These are phyloP conservation scores for Gossypioides kirkii DNA, from an alignment of 345 rosid genomes.

Conservation along the genomic window DNA sequence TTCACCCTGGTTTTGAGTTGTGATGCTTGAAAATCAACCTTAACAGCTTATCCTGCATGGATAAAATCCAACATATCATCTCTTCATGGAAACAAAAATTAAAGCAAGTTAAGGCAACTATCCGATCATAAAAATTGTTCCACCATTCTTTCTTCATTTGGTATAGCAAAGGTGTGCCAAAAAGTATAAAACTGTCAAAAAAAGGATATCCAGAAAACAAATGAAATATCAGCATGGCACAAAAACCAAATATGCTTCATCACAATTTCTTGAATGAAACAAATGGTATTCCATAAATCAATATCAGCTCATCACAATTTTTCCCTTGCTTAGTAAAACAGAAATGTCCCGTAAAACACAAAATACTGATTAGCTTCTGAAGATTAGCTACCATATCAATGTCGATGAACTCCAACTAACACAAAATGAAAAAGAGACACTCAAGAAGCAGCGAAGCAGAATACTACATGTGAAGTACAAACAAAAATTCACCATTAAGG, in stretches of 20 bases:
- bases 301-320: too few relatives aligned
- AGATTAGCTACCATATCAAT: background rate
- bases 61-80: slow-evolving; percentile 1
- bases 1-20: slow-evolving; percentile 21
- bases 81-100: background rate
- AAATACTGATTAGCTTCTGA: too few relatives aligned
- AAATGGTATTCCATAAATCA: too few relatives aligned
- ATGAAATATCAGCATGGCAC: too few relatives aligned
- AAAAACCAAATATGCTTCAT: too few relatives aligned
- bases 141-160: background rate
- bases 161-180: background rate
- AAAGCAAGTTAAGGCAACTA: background rate
- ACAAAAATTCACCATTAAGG: background rate
- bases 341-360: too few relatives aligned
- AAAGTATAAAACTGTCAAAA: too few relatives aligned
- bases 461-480: background rate
- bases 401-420: background rate
- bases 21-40: background rate
- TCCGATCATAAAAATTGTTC: background rate
- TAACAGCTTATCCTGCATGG: background rate
- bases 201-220: too few relatives aligned
- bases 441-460: background rate
- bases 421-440: background rate
- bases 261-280: too few relatives aligned
- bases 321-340: too few relatives aligned